These are phyloP conservation scores for Aspergillus sp. DNA, from an alignment of 2,329 filamentous ascomycete genomes.

Conservation along the genomic window DNA sequence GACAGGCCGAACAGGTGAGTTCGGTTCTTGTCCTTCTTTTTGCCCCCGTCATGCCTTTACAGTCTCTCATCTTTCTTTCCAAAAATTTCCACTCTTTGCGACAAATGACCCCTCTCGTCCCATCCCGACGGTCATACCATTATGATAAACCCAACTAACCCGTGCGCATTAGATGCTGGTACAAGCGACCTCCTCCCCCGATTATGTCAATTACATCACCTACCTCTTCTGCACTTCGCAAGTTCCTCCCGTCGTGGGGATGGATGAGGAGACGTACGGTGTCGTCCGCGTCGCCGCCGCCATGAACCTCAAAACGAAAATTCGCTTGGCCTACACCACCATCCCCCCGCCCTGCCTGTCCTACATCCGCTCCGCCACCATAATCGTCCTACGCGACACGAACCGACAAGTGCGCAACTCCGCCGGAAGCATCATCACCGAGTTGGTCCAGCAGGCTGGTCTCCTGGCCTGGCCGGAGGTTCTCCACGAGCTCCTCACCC, in stretches of 20 bases:
- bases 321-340: conserved; percentile 70
- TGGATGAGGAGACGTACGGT: conserved; percentile 64
- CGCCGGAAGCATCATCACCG: conserved; percentile 90
- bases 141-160: not conserved
- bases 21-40: not conserved
- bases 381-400: conserved; percentile 76
- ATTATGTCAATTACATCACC: conserved; percentile 96
- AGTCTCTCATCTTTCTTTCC: conserved; percentile 1
- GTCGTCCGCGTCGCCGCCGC: conserved; percentile 82
- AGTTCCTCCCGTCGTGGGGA: conserved; percentile 52
- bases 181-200: conserved; percentile 82
- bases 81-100: not conserved
- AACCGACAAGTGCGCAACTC: conserved; percentile 81
- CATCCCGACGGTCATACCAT: not conserved
- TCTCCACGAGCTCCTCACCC: conserved; percentile 73
- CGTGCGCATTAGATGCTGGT: conserved; percentile 71
- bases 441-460: conserved; percentile 79
- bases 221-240: conserved; percentile 78
- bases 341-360: conserved; percentile 71
- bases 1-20: conserved; percentile 83
- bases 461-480: conserved; percentile 89
- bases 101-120: not conserved
- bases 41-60: not conserved
- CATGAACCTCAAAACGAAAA: conserved; percentile 94
- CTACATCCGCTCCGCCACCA: conserved; percentile 76